Conservation (phyloP, 1,139 yeast species). For the Geotrichum aggregatum region DNA sequence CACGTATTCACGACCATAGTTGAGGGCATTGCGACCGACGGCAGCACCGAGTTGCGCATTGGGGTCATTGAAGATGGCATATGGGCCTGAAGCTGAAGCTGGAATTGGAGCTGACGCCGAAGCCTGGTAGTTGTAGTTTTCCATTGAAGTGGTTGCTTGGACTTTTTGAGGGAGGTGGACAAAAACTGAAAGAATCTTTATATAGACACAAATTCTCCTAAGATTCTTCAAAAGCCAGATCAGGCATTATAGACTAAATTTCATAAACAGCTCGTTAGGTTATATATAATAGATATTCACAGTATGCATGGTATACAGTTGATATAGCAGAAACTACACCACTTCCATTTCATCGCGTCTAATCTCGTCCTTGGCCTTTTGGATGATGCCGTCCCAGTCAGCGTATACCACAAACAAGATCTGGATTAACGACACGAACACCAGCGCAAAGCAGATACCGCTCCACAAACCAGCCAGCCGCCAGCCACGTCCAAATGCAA, state of each 20-base stretch:
- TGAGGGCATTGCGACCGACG: conserved; percentile 80
- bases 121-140: neutral
- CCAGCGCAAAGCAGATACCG: conserved; percentile 59
- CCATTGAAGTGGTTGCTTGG: too few species aligned
- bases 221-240: too few species aligned
- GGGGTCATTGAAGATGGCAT: conserved; percentile 63
- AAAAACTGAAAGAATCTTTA: too few species aligned
- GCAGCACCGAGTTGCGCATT: conserved; percentile 83
- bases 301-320: too few species aligned
- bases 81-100: neutral
- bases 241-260: too few species aligned
- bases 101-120: neutral
- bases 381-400: conserved; percentile 13
- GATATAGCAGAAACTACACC: too few species aligned
- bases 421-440: conserved; percentile 15
- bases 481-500: conserved; percentile 53
- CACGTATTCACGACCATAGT: conserved; percentile 63
- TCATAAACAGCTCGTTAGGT: too few species aligned
- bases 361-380: conserved; percentile 10
- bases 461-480: conserved; percentile 71
- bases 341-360: conserved; percentile 8
- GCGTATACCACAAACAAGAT: conserved; percentile 13
- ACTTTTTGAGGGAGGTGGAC: too few species aligned
- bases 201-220: too few species aligned
- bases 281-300: too few species aligned